A percentile compares a stretch with the other conserved stretches of the same genome.
Evolutionary conservation across 2,329 filamentous ascomycete species (phyloP).

Genomic region (Claviceps maximensis): DNA sequence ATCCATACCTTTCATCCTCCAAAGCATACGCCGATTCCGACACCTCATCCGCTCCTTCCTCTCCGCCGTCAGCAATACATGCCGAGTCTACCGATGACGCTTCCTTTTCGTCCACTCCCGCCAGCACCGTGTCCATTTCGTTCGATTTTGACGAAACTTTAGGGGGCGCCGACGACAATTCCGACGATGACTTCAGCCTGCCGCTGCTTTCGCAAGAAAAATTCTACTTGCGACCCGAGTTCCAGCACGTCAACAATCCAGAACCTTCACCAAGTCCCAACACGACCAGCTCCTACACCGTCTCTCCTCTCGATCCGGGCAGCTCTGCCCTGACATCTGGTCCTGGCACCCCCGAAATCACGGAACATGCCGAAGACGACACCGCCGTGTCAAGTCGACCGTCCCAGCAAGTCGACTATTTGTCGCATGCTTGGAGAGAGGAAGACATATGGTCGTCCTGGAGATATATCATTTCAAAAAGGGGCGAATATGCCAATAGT

Average conservation of each 20-base stretch:
- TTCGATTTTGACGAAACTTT: slow-evolving; percentile 40
- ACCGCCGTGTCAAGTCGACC: slow-evolving; percentile 60
- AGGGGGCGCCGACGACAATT: slow-evolving; percentile 27
- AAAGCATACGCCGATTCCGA: slow-evolving; percentile 32
- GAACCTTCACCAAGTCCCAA: slow-evolving; percentile 38
- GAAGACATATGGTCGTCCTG: slow-evolving; percentile 97
- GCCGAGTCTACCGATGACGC: slow-evolving; percentile 40
- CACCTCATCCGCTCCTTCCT: slow-evolving; percentile 42
- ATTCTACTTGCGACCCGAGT: slow-evolving; percentile 25
- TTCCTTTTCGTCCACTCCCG: slow-evolving; percentile 49
- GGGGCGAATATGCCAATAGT: slow-evolving; percentile 66
- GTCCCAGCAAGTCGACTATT: slow-evolving; percentile 85
- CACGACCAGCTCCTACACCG: slow-evolving; percentile 35
- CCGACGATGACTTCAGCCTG: slow-evolving; percentile 34
- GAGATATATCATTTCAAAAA: slow-evolving; percentile 78
- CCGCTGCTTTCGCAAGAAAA: slow-evolving; percentile 33
- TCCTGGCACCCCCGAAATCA: slow-evolving; percentile 42
- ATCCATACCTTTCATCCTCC: slow-evolving; percentile 28
- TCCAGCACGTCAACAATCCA: slow-evolving; percentile 24
- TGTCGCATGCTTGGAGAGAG: slow-evolving; percentile 85
- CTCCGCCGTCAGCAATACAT: slow-evolving; percentile 34
- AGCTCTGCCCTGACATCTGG: slow-evolving; percentile 37
- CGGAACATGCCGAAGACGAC: slow-evolving; percentile 63
- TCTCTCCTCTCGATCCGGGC: slow-evolving; percentile 42
- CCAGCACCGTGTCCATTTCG: slow-evolving; percentile 49